Evolutionary conservation across 1,284 basidiomycete species (phyloP).

Genomic region (Boletellus dicymbophilus): DNA sequence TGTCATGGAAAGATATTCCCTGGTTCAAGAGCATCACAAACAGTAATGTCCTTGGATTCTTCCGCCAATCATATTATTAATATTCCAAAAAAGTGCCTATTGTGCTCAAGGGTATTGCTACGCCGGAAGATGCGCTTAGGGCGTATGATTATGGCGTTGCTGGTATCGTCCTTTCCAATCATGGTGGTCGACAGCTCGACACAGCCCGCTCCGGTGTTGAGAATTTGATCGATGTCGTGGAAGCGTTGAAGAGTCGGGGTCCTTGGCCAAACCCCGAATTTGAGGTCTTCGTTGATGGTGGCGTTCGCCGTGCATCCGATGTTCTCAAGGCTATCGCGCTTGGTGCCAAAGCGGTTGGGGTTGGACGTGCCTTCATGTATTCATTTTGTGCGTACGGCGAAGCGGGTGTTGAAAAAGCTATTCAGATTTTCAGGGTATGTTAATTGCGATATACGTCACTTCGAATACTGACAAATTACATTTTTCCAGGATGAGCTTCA

Average conservation of each 20-base stretch:
- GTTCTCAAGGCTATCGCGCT: slow-evolving; percentile 74
- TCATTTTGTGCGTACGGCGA: slow-evolving; percentile 68
- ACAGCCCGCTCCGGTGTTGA: slow-evolving; percentile 65
- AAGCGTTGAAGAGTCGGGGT: slow-evolving; percentile 53
- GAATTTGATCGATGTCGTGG: slow-evolving; percentile 64
- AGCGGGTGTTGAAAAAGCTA: slow-evolving; percentile 53
- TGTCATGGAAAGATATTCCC: slow-evolving; percentile 85
- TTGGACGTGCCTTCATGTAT: slow-evolving; percentile 63
- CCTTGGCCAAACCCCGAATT: slow-evolving; percentile 51
- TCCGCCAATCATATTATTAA: no score
- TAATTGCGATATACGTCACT: not conserved
- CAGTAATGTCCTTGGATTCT: slow-evolving; percentile 51
- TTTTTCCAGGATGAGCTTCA: slow-evolving; percentile 56
- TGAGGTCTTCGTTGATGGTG: slow-evolving; percentile 72
- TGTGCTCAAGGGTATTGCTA: slow-evolving; percentile 59
- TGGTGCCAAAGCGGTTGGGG: slow-evolving; percentile 62
- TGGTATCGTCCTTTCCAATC: slow-evolving; percentile 69
- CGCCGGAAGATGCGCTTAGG: slow-evolving; percentile 64
- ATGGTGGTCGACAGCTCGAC: slow-evolving; percentile 71
- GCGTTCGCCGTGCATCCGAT: slow-evolving; percentile 69
- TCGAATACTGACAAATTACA: slow-evolving; percentile 14
- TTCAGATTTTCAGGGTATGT: slow-evolving; percentile 47
- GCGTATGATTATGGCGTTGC: slow-evolving; percentile 66
- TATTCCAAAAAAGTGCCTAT: slow-evolving; percentile 62
- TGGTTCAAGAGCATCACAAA: slow-evolving; percentile 91